These are phyloP conservation scores for Sugiyamaella floridensis DNA, from an alignment of 805 yeast species.

Conservation along the genomic window DNA sequence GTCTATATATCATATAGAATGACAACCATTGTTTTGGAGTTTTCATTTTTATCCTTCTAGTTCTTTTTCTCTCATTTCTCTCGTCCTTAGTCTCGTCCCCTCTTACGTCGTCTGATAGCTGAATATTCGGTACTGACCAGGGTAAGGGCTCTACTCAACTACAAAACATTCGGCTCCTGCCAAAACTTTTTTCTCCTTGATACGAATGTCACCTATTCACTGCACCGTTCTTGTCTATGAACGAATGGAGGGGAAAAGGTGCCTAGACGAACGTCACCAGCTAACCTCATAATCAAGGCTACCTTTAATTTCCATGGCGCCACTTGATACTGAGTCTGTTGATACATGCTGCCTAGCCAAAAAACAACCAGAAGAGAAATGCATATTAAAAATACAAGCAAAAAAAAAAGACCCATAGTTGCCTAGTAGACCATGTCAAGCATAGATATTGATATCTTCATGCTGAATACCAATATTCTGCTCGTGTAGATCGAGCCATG, in stretches of 20 bases:
- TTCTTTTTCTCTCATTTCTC: no score
- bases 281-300: slow-evolving; percentile 7
- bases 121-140: no score
- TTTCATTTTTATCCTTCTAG: not conserved
- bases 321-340: slow-evolving; percentile 3
- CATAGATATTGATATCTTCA: slow-evolving; percentile 1
- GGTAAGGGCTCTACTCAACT: not conserved
- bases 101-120: no score
- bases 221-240: slow-evolving; percentile 24
- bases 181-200: slow-evolving; percentile 20
- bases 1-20: slow-evolving; percentile 10
- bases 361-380: not conserved
- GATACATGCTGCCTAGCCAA: slow-evolving; percentile 1
- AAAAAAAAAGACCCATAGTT: not conserved
- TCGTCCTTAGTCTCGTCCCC: no score
- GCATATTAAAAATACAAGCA: no score
- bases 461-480: slow-evolving; percentile 8
- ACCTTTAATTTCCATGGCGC: not conserved
- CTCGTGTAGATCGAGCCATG: slow-evolving; percentile 17
- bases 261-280: slow-evolving; percentile 22
- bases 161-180: not conserved
- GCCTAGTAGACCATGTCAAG: not conserved
- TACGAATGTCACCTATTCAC: slow-evolving; percentile 32
- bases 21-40: no score
- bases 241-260: slow-evolving; percentile 32